Evolutionary conservation across 2,329 filamentous ascomycete species (phyloP), one percentile per base, ranked within the genome.

Genomic region (Verticillium albo-atrum): DNA sequence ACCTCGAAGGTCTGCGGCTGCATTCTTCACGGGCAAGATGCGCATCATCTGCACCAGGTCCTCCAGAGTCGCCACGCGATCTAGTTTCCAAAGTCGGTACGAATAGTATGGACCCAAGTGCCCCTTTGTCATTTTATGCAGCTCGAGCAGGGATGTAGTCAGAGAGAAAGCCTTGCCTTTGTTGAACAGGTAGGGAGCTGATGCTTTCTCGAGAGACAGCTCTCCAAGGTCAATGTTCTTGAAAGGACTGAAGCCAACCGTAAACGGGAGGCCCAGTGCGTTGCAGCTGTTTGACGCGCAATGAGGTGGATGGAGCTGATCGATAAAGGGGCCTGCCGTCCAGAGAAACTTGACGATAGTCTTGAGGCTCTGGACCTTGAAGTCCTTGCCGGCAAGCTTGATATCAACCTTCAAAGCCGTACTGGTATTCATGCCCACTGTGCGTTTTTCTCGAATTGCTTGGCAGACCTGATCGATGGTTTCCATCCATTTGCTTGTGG

Each of bases 201-300:
- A 15, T 1, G 27, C 27, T 25, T 53, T 53, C 1, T 28, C 28
- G 10, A 28, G n/a, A 15, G 9, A 26, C 6, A 53, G 12, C 25
- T 60, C 55, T 20, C 47, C 56, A 4, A 56, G 2, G 7, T 26
- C 9, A 7, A 32, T 26, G 1, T 28, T 5, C 3, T 23, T 17
- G 12, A 47, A 14, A 1, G 27, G 26, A 20, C 34, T 52, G 51
- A 61, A 59, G 1, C 25, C 32, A 1, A 37, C 30, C 4, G 59
- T 35, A 20, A 58, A 61, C 17, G 56, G 32, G 2, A 62, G 54
- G 4, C 61, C 61, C 2, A 54, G 59, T 15, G 59, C 54, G 23
- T 25, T 23, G 10, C 28, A 9, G 5, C 59, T 61, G 14, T 32
- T 51, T 4, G 54, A 30, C 0, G 56, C 59, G 6, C 54, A 57